Base-by-base conservation (phyloP, 108 stramenopile genomes). In the Schizochytrium sp. region DNA sequence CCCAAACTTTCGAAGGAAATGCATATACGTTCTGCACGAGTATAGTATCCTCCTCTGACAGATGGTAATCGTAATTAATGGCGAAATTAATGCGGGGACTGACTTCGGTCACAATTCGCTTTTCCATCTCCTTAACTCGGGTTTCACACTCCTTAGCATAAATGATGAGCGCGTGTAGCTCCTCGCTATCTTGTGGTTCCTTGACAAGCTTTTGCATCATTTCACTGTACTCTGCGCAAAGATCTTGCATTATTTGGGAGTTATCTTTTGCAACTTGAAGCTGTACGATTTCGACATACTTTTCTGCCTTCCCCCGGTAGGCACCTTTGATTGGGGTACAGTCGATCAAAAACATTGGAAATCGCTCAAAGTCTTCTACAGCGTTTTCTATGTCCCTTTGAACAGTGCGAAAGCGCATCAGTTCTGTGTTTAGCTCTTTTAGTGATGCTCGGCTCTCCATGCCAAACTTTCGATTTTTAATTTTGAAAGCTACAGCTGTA, bases 141-240 rank as follows among this genome's bases (percentile, higher is more conserved):
- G 44, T 53, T 0, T 17, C 40, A 15, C 53, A 57, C 15, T 50
- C 15, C 13, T 49, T 40, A 12, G 59, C 83, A 28, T 53, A 89
- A 10, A 13, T 45, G 3, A 40, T 19, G 61, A 56, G 89, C 76
- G 12, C 45, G 49, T 89, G 88, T 3, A 89, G 89, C 56, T 61
- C 89, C 7, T 60, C 89, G 72, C 88, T 89, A 38, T 89, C 89
- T 38, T 19, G 45, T 4, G 89, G 89, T 61, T 87, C 38, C 13
- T 47, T 38, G 3, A 60, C 45, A 10, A 89, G 61, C 3, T n/a
- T 7, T 19, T 87, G 12, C 40, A 3, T 19, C 76, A 89, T 55
- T 3, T 87, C 53, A 41, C 17, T 56, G 60, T 61, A 89, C 59
- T 61, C 73, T 4, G 87, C 87, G 50, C 44, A 47, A 44, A 53